These are phyloP conservation scores for Candida boidinii DNA, from an alignment of 805 yeast species.

Conservation along the genomic window DNA sequence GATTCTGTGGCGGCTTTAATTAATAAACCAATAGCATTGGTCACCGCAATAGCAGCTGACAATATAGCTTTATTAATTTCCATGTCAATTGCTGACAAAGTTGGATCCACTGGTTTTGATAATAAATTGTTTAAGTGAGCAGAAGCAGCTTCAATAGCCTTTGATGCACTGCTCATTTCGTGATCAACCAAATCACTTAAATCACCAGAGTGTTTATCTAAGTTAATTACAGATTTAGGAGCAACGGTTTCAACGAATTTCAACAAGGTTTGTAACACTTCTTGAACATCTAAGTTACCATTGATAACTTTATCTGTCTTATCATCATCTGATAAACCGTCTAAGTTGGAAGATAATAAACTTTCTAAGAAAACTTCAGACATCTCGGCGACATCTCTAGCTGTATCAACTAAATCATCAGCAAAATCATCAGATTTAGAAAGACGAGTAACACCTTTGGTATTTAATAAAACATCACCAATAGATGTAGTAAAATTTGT, in stretches of 20 bases:
- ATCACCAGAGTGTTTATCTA: conserved; percentile 34
- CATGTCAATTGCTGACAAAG: conserved; percentile 45
- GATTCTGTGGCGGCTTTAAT: conserved; percentile 72
- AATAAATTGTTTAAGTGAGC: conserved; percentile 46
- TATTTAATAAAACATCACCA: conserved; percentile 52
- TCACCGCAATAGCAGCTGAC: conserved; percentile 71
- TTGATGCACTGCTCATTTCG: conserved; percentile 68
- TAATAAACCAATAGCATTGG: conserved; percentile 65
- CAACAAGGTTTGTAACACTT: conserved; percentile 51
- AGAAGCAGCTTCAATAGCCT: conserved; percentile 59
- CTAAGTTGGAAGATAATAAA: conserved; percentile 44
- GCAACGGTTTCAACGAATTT: conserved; percentile 45
- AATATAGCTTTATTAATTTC: conserved; percentile 72
- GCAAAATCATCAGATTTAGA: conserved; percentile 43
- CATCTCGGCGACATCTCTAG: conserved; percentile 50
- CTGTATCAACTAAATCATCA: conserved; percentile 37
- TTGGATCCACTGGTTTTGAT: conserved; percentile 39
- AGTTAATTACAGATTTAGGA: conserved; percentile 24
- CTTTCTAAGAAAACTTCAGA: conserved; percentile 56
- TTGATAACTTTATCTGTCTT: conserved; percentile 71
- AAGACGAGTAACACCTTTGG: conserved; percentile 60
- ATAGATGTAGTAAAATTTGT: conserved; percentile 55
- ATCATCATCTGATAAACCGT: conserved; percentile 47
- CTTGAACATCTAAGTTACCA: conserved; percentile 69
- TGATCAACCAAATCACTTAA: conserved; percentile 63